These are phyloP conservation scores for Silybum marianum DNA, from an alignment of 129 eudicot genomes.

Conservation along the genomic window DNA sequence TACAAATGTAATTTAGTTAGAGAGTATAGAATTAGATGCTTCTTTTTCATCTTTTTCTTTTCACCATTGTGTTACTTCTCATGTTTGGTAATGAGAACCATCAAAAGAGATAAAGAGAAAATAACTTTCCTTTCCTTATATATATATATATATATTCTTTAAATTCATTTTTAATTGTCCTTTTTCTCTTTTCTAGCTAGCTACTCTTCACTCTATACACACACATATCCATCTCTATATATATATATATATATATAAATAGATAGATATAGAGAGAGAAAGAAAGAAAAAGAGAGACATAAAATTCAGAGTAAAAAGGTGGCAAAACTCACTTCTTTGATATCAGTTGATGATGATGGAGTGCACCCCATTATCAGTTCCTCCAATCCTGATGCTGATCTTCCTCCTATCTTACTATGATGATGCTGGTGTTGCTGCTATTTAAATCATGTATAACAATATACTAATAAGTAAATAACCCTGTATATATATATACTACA, in stretches of 20 bases:
- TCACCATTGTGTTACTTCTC: slow-evolving; percentile 16
- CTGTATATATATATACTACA: not conserved
- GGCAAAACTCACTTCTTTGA: slow-evolving; percentile 58
- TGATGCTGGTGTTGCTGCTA: slow-evolving; percentile 63
- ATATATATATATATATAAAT: not conserved
- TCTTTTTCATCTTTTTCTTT: slow-evolving; percentile 21
- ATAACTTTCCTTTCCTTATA: slow-evolving; percentile 26
- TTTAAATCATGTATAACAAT: slow-evolving; percentile 6
- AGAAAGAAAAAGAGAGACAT: not conserved
- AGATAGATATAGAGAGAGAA: not conserved
- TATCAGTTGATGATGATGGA: slow-evolving; percentile 58
- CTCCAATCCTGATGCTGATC: slow-evolving; percentile 89
- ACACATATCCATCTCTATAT: too few species aligned
- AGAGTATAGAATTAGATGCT: slow-evolving; percentile 1
- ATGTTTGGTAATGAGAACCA: slow-evolving; percentile 31
- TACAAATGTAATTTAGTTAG: slow-evolving; percentile 10
- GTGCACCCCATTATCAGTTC: slow-evolving; percentile 97
- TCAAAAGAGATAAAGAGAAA: slow-evolving; percentile 42
- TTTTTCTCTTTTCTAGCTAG: not conserved
- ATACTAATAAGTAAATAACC: not conserved
- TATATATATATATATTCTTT: slow-evolving; percentile 23
- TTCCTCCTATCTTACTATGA: slow-evolving; percentile 71
- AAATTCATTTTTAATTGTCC: not conserved
- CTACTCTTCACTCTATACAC: not conserved
- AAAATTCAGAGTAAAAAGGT: slow-evolving; percentile 46